Evolutionary conservation across 2,329 filamentous ascomycete species (phyloP).

Genomic region (Pseudopyricularia javanii): DNA sequence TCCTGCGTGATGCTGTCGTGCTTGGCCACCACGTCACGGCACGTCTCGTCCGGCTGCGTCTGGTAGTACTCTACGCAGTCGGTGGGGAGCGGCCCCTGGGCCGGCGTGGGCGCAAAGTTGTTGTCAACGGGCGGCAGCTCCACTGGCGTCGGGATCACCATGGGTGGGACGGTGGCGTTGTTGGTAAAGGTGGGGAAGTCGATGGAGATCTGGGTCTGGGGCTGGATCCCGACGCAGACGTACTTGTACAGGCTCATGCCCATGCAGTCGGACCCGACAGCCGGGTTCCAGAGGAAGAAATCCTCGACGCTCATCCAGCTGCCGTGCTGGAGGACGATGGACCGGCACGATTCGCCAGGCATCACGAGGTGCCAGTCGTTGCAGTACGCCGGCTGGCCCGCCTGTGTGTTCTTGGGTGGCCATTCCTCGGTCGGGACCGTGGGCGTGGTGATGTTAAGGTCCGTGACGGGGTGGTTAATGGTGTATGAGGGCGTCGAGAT

Average conservation of each 20-base stretch:
- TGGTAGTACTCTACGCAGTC: neutral
- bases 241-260: conserved; percentile 6
- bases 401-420: conserved; percentile 1
- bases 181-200: conserved; percentile 15
- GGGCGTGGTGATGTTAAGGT: conserved; percentile 1
- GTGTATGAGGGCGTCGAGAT: neutral
- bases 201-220: conserved; percentile 30
- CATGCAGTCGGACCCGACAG: conserved; percentile 6
- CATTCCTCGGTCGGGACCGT: neutral
- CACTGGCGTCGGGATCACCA: neutral
- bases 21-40: neutral
- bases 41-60: neutral
- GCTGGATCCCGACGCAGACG: conserved; percentile 29
- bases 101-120: neutral
- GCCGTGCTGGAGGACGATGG: conserved; percentile 4
- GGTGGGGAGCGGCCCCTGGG: neutral
- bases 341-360: conserved; percentile 5
- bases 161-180: neutral
- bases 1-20: neutral
- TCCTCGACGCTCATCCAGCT: conserved; percentile 4
- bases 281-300: conserved; percentile 8
- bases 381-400: conserved; percentile 6
- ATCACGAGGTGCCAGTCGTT: conserved; percentile 6
- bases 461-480: neutral
- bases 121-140: neutral